Evolutionary conservation across 2,329 filamentous ascomycete species (phyloP).

Genomic region (Fusarium nisikadoi): DNA sequence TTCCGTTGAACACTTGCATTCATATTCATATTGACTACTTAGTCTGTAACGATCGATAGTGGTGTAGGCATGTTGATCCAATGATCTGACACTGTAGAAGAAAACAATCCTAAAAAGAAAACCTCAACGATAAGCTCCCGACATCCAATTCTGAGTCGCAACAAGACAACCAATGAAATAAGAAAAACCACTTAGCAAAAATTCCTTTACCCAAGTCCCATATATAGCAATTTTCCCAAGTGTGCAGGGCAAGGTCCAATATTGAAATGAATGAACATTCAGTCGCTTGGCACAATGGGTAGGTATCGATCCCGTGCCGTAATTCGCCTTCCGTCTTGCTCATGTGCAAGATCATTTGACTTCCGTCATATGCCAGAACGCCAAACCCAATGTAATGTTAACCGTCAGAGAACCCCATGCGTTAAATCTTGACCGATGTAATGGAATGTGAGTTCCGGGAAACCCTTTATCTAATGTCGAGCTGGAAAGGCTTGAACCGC

Average conservation of each 20-base stretch:
- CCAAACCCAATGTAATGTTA: conserved; percentile 41
- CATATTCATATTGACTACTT: conserved; percentile 32
- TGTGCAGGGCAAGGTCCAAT: conserved; percentile 13
- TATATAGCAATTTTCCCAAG: conserved; percentile 35
- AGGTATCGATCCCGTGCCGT: conserved; percentile 26
- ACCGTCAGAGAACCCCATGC: conserved; percentile 22
- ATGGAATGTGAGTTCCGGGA: conserved; percentile 32
- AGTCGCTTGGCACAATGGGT: conserved; percentile 21
- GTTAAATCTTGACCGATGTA: conserved; percentile 15
- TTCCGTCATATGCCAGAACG: conserved; percentile 42
- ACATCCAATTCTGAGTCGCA: conserved; percentile 19
- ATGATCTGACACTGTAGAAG: conserved; percentile 2
- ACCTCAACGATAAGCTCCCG: background rate
- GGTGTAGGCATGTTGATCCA: conserved; percentile 21
- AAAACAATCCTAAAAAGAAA: background rate
- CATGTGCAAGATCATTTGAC: conserved; percentile 34
- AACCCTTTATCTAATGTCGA: conserved; percentile 75
- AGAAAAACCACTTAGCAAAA: conserved; percentile 30
- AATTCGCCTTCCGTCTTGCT: conserved; percentile 36
- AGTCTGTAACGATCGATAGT: conserved; percentile 40
- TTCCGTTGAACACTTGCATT: background rate
- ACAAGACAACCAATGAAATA: conserved; percentile 11
- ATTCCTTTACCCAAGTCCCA: conserved; percentile 41
- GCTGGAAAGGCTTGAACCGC: conserved; percentile 84
- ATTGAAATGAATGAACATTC: conserved; percentile 34